Conservation (phyloP, 352 stramenopile genomes). For the Globisporangium cederbergense region DNA sequence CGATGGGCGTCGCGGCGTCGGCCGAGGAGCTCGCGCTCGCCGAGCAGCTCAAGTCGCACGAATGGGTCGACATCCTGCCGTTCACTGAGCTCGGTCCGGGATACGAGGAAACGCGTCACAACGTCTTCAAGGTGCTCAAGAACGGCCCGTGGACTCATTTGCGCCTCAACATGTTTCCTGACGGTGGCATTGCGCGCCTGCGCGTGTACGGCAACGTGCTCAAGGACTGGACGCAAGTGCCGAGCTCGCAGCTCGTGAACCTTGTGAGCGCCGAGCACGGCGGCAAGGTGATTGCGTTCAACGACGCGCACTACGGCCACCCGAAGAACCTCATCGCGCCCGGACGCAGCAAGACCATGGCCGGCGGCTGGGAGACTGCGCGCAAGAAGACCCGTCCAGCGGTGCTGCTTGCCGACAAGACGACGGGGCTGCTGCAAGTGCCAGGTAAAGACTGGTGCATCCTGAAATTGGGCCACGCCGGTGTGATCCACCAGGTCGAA, state of each 20-base stretch:
- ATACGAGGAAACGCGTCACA: conserved; percentile 85
- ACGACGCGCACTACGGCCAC: conserved; percentile 94
- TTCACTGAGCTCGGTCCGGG: conserved; percentile 55
- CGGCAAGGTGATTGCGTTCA: conserved; percentile 86
- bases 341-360: conserved; percentile 88
- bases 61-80: conserved; percentile 69
- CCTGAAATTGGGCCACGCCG: conserved; percentile 84
- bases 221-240: conserved; percentile 59
- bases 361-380: conserved; percentile 93
- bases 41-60: conserved; percentile 44
- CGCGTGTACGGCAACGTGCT: conserved; percentile 74
- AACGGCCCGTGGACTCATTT: conserved; percentile 82
- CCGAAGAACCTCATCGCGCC: conserved; percentile 90
- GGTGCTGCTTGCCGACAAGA: conserved; percentile 48
- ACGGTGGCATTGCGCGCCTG: conserved; percentile 91
- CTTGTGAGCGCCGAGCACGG: conserved; percentile 84
- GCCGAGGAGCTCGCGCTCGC: conserved; percentile 35
- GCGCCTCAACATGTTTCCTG: conserved; percentile 91
- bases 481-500: conserved; percentile 63
- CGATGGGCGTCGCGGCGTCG: conserved; percentile 52
- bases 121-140: conserved; percentile 63
- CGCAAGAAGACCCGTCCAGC: conserved; percentile 84
- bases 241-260: conserved; percentile 62
- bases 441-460: conserved; percentile 91
- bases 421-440: conserved; percentile 50